Evolutionary conservation across 148 eudicot genomes (phyloP), one percentile per base, ranked within the genome.

Genomic region (Silene latifolia): DNA sequence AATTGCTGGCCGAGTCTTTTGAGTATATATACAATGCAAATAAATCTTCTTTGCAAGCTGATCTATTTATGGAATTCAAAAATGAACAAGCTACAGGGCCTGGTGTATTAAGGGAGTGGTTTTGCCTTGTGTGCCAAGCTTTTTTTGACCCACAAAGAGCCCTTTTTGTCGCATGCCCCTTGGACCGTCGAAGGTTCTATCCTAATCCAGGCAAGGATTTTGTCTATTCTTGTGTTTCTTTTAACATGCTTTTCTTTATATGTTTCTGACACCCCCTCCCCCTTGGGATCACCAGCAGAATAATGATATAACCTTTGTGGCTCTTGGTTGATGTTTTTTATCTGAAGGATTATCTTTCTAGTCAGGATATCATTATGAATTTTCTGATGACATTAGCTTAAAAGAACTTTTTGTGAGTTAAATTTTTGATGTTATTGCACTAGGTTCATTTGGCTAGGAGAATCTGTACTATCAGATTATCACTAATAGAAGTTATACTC

Each of bases 91-190:
- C 97, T 77, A 92, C 96, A 3, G 98, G 98, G 29, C 98, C 96
- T 68, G 97, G 97, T 72, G 98, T 95, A 19, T 75, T 92, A 79
- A 80, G 97, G 58, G 98, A 95, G 88, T 92, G 98, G 98, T 92
- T 95, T 83, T 82, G 85, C 77, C 83, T 92, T 74, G 96, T 92
- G 13, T 90, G 88, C 82, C 96, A 89, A 73, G 96, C 84, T 63
- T 85, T 95, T 60, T 92, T 92, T 76, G 84, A 95, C 80, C 93
- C 92, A 66, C 86, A 89, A 74, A 90, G 87, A 79, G 92, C 93
- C n/a, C 90, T 95, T 61, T 95, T 90, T 81, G 82, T 84, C 3
- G 81, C 96, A 58, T 95, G 97, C 75, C 94, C 98, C 61, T 83
- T 81, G 76, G 96, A 95, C 74, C 89, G 94, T 65, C 80, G 92